Evolutionary conservation across 176 grass and related monocot genomes (phyloP).

Genomic region (Carex parvula): DNA sequence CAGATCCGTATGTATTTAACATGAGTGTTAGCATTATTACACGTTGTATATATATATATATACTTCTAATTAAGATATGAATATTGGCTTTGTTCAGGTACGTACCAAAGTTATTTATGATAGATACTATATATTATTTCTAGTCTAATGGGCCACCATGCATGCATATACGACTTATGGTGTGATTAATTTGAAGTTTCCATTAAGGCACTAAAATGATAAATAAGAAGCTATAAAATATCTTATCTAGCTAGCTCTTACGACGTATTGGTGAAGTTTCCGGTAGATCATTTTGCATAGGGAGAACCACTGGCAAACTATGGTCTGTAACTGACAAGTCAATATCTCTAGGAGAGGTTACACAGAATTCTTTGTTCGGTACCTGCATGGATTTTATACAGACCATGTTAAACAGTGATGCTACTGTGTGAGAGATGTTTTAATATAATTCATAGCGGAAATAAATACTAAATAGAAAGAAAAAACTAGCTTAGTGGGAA

Average conservation of each 20-base stretch:
- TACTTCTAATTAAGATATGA: background rate
- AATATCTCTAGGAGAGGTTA: conserved; percentile 33
- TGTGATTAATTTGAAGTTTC: background rate
- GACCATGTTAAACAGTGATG: background rate
- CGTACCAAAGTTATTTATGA: too few species aligned
- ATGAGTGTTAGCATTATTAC: background rate
- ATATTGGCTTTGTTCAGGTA: background rate
- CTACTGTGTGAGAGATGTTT: background rate
- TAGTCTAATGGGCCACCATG: background rate
- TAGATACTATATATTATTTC: background rate
- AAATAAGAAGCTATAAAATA: background rate
- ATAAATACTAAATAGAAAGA: background rate
- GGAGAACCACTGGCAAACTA: conserved; percentile 30
- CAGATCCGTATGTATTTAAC: background rate
- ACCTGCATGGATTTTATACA: conserved; percentile 29
- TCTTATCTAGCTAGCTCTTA: conserved; percentile 26
- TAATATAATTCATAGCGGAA: background rate
- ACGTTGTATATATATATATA: background rate
- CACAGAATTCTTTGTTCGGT: conserved; percentile 40
- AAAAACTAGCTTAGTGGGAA: background rate
- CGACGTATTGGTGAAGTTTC: conserved; percentile 44
- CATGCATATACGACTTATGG: background rate
- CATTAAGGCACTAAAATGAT: background rate
- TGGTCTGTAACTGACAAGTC: conserved; percentile 39
- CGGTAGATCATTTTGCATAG: conserved; percentile 44